Base-by-base conservation (phyloP, 2,329 filamentous ascomycete species). In the Parafenestella ontariensis region DNA sequence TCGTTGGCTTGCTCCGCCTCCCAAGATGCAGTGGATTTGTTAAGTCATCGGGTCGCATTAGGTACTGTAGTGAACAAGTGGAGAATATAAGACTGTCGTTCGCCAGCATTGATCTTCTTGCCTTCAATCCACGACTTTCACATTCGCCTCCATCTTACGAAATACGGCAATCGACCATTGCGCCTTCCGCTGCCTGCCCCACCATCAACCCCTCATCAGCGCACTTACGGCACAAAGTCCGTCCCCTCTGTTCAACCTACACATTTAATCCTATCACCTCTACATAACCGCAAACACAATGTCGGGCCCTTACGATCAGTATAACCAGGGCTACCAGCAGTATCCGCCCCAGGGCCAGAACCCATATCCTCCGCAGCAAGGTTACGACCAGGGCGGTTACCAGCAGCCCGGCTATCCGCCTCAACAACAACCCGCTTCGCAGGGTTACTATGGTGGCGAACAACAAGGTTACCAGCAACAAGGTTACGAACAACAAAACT, bases 221-320 rank as follows among this genome's bases (percentile, higher is more conserved):
- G 17, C 39, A 45, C 39, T 21, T 29, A 36, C 43, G 20, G 26
- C 20, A 23, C 33, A 46, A 52, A 44, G 34, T 21, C 43, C 17
- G 9, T 29, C 15, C 18, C 2, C 24, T 28, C 24, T 17, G 26
- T 17, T 44, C 21, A 34, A 29, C 15, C 29, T 20, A n/a, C 26
- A n/a, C n/a, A n/a, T n/a, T n/a, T n/a, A 23, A 31, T 23, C 20
- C 33, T 15, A 36, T 41, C 46, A 48, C 39, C 37, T 55, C 48
- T 37, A 47, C 49, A 21, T 39, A 41, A 49, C 26, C 60, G 56
- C 39, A 41, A 40, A 40, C 61, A 72, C 33, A 52, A 85, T 84
- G 82, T 83, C 81, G 15, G 81, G 81, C 54, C 80, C 80, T 33
- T 83, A 84, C 76, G 77, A 81, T 59, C 75, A 79, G 52, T 77